Percentiles rank a stretch among this genome's conserved stretches.
Conservation (phyloP, 345 rosid genomes). For the Linum trigynum region DNA sequence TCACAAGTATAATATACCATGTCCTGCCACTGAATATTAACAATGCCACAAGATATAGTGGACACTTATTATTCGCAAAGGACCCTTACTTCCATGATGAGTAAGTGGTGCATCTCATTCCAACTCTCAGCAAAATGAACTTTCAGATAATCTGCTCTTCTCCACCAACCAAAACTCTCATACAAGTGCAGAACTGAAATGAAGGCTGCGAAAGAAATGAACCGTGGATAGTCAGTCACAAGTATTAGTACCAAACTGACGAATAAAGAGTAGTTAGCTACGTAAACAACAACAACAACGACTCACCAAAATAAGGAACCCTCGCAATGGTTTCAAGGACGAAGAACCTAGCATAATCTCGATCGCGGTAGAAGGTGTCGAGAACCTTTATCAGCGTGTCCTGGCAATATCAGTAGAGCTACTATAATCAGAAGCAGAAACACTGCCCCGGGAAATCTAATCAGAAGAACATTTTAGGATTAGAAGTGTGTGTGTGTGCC, state of each 20-base stretch:
- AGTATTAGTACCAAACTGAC: neutral
- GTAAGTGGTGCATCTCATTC: conserved; percentile 99
- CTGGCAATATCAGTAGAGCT: conserved; percentile 24
- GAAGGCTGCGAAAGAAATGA: conserved; percentile 47
- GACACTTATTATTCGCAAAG: neutral
- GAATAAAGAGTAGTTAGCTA: neutral
- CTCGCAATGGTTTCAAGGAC: conserved; percentile 96
- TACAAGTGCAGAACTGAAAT: conserved; percentile 94
- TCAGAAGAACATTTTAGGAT: neutral
- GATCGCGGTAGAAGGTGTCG: conserved; percentile 65
- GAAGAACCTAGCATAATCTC: conserved; percentile 81
- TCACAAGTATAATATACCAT: neutral
- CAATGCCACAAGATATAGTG: neutral
- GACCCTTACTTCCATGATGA: conserved; percentile 87
- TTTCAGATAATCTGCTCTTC: conserved; percentile 88
- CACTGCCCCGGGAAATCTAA: neutral
- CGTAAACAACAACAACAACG: neutral
- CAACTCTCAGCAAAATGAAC: conserved; percentile 99
- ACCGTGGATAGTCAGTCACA: conserved; percentile 1
- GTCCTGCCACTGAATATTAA: neutral
- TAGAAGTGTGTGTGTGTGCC: neutral
- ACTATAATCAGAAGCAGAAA: neutral
- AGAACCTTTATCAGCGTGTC: conserved; percentile 86
- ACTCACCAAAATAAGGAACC: conserved; percentile 93
- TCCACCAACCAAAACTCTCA: conserved; percentile 99